Percentiles rank a stretch among this genome's conserved stretches.
These are phyloP conservation scores for Penicillium sp. DNA, from an alignment of 2,329 filamentous ascomycete genomes.

Conservation along the genomic window DNA sequence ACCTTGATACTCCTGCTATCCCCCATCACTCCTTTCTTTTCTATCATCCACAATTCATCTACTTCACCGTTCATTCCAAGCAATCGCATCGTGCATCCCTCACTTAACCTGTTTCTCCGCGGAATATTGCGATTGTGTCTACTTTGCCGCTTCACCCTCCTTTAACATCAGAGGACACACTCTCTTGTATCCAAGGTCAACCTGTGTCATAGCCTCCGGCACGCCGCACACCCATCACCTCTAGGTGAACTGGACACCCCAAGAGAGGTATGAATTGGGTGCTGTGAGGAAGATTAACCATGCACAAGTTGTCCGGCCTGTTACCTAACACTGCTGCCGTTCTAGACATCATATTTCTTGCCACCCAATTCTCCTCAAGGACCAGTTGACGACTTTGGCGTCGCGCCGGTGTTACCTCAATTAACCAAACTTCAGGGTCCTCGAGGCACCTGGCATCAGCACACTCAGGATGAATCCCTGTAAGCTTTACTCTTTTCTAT, in stretches of 20 bases:
- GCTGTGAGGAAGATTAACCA: conserved; percentile 10
- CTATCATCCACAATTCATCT: conserved; percentile 11
- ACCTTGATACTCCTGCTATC: neutral
- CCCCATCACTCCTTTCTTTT: conserved; percentile 5
- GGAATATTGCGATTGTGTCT: neutral
- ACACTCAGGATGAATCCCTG: conserved; percentile 25
- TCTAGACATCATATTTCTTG: conserved; percentile 16
- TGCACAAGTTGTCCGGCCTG: neutral
- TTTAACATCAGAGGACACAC: neutral
- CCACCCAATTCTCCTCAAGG: conserved; percentile 18
- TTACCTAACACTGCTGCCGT: conserved; percentile 15
- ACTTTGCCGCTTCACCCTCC: neutral
- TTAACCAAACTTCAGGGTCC: conserved; percentile 21
- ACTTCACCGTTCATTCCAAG: neutral
- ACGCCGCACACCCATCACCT: neutral
- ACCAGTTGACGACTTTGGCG: conserved; percentile 16
- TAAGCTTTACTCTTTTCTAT: conserved; percentile 13
- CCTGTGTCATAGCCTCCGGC: neutral
- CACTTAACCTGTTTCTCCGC: neutral
- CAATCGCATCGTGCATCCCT: neutral
- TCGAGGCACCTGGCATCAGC: conserved; percentile 24
- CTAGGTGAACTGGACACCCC: neutral
- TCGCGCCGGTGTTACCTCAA: conserved; percentile 25
- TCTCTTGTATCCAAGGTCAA: neutral
- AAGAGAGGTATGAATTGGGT: conserved; percentile 8